A percentile compares a stretch with the other conserved stretches of the same genome.
phyloP scores from a whole-genome alignment of 345 rosid species.

The Microcos paniculata region DNA sequence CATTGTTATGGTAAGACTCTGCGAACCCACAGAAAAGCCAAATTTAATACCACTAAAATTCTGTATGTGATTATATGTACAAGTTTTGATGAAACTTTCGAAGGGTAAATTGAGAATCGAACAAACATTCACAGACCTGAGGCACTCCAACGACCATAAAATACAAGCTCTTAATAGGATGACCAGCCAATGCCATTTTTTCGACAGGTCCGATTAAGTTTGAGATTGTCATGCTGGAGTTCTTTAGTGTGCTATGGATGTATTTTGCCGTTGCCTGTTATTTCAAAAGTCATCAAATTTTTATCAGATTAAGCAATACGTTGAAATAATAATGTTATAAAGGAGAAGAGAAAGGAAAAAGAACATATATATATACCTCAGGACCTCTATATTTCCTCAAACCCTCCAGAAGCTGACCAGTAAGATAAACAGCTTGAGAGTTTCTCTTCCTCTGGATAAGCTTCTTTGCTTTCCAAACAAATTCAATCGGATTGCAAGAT shows the following conservation, averaged over 20 bases:
- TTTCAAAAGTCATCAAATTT: neutral
- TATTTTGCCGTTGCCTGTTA: constrained; percentile 35
- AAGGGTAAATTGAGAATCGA: too few species aligned
- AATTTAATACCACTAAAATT: too few species aligned
- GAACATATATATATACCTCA: constrained; percentile 39
- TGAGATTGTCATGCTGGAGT: constrained; percentile 50
- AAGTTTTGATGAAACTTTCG: too few species aligned
- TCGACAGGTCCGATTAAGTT: constrained; percentile 49
- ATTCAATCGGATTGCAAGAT: constrained; percentile 31
- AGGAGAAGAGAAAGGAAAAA: neutral
- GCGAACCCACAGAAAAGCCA: neutral
- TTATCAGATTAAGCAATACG: neutral
- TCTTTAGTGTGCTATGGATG: constrained; percentile 38
- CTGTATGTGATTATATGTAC: too few species aligned
- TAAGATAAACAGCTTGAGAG: constrained; percentile 37
- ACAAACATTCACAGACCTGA: constrained; percentile 30
- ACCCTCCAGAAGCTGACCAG: constrained; percentile 34
- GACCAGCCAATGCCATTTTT: constrained; percentile 42
- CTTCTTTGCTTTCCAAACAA: constrained; percentile 32
- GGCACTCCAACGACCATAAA: constrained; percentile 43
- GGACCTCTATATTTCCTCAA: constrained; percentile 39
- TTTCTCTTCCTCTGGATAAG: constrained; percentile 32
- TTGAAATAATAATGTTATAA: neutral
- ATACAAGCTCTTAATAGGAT: constrained; percentile 48
- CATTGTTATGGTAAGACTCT: constrained; percentile 33